Conservation (phyloP, 257 asterid genomes). For the Solanum clarkiae region DNA sequence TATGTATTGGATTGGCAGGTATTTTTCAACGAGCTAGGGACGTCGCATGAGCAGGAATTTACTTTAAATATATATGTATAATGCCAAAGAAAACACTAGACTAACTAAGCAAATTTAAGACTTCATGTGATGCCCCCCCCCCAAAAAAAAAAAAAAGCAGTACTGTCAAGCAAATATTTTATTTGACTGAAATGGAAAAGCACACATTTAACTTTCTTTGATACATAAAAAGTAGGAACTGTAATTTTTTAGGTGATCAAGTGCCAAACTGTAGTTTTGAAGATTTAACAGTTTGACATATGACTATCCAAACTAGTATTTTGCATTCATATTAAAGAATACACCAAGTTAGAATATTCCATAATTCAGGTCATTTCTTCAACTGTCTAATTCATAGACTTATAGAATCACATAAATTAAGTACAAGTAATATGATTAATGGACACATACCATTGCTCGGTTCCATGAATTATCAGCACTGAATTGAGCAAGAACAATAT, state of each 20-base stretch:
- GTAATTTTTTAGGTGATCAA: not conserved
- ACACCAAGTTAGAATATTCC: not conserved
- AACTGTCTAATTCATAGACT: not conserved
- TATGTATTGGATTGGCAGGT: not conserved
- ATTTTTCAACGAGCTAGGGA: not conserved
- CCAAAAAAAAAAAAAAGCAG: not conserved
- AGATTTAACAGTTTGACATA: not conserved
- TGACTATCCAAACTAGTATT: not conserved
- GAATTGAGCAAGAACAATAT: slow-evolving; percentile 76
- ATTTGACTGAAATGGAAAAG: not conserved
- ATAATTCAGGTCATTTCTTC: not conserved
- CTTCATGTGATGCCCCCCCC: not conserved
- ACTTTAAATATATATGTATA: not conserved
- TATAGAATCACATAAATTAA: not conserved
- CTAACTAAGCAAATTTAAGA: not conserved
- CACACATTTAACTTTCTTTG: not conserved
- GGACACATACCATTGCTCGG: slow-evolving; percentile 86
- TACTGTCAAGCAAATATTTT: not conserved
- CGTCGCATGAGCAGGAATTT: not conserved
- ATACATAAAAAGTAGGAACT: not conserved
- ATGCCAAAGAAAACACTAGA: not conserved
- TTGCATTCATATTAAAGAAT: not conserved
- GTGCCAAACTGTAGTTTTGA: not conserved
- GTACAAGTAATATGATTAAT: not conserved
- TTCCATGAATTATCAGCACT: slow-evolving; percentile 95